Base-by-base conservation (phyloP, 768 basidiomycete genomes). In the Tubosaeta sp. region DNA sequence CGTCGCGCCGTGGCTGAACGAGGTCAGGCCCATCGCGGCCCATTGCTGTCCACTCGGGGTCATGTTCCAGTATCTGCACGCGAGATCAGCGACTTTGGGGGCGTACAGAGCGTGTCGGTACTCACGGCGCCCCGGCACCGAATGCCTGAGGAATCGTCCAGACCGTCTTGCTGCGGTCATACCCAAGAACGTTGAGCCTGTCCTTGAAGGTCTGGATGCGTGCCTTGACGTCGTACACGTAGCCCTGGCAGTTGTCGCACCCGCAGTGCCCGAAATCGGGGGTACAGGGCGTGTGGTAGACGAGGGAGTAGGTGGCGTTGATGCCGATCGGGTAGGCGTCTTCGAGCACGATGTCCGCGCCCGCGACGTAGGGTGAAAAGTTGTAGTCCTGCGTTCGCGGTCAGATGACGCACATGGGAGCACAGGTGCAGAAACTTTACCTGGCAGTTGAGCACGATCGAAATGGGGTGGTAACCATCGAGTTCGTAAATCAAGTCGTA, bases 121-220 rank as follows among this genome's bases (percentile, higher is more conserved):
- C 67, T 52, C 27, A 74, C 72, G 38, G 38, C 4, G 59, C 59
- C 16, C 59, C 66, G 49, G 75, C 76, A n/a, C 86, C 86, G 59
- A 90, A 84, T 0, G 79, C 87, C 64, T 91, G 88, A 6, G 88
- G 86, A 0, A 85, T 85, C 3, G 82, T 79, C 90, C 89, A 92
- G 0, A 89, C 76, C 3, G 82, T 76, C 61, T 86, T 84, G 8
- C 75, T 78, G 11, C 80, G 71, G 53, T 82, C 81, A 76, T 83
- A 84, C 1, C 84, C 85, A 45, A 85, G 76, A 44, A 79, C 71
- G 52, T 79, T 73, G 3, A 84, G 66, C 27, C 87, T 74, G 41
- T 82, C 67, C 45, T 70, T 72, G 69, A 80, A 90, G 32, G 83
- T 74, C 49, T 87, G 84, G 71, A 90, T 77, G 21, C 89, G 73